Conservation (phyloP, 139 green algal genomes). For the Chlorella sp. region DNA sequence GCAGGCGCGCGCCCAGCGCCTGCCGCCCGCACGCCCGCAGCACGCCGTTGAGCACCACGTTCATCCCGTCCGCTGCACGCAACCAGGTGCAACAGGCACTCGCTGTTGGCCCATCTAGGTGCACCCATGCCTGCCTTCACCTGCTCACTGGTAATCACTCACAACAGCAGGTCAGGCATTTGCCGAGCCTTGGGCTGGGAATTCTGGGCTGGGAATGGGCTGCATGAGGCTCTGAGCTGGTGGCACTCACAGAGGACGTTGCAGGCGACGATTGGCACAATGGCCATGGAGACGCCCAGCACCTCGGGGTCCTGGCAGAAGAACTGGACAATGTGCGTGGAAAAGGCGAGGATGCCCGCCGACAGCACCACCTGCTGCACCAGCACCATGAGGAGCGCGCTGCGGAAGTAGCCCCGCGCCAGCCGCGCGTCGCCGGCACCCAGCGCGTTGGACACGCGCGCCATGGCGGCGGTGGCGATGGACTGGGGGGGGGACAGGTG, state of each 20-base stretch:
- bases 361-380: conserved; percentile 15
- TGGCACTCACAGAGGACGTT: conserved; percentile 7
- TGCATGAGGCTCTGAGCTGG: neutral
- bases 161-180: too few species aligned
- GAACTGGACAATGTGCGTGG: conserved; percentile 2
- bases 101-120: too few species aligned
- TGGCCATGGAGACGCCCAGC: conserved; percentile 3
- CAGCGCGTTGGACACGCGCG: conserved; percentile 32
- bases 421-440: conserved; percentile 23
- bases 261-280: conserved; percentile 26
- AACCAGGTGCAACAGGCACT: too few species aligned
- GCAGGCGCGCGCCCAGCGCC: conserved; percentile 17
- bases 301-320: conserved; percentile 20
- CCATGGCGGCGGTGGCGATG: conserved; percentile 23
- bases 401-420: conserved; percentile 18
- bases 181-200: too few species aligned
- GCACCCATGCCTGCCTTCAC: too few species aligned
- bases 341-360: neutral
- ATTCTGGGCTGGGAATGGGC: too few species aligned
- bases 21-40: conserved; percentile 34
- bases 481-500: too few species aligned
- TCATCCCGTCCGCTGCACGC: conserved; percentile 50
- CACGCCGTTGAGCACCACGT: conserved; percentile 37
- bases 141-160: too few species aligned
- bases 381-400: conserved; percentile 9